Evolutionary conservation across 306 rosid genomes (phyloP), one percentile per base, ranked within the genome.

Genomic region (Gastrolobium villosum): DNA sequence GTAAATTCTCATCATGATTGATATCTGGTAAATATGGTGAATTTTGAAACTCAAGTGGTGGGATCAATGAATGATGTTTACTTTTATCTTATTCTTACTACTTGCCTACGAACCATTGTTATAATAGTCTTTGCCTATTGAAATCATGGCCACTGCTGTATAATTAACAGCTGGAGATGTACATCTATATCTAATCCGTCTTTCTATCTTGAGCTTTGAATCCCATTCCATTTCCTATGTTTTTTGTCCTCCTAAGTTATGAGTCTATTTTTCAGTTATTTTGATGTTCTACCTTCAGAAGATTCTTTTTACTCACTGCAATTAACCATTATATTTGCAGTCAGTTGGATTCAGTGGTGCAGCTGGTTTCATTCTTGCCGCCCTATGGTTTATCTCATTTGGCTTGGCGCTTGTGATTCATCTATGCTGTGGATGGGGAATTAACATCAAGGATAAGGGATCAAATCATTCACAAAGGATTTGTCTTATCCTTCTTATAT

Each of bases 321-420:
- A 48, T 7, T 81, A 20, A 60, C 50, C n/a, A 28, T 67, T 50
- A 30, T 72, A 28, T 72, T 45, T 83, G 85, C 87, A 96, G 99
- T 96, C 99, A 31, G 99, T 96, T 86, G 99, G 94, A 79, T 96
- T 96, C 83, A 96, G 97, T 1, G 99, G 98, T 45, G 90, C 88
- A 0, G 84, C 91, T 64, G 99, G 93, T 77, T 93, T 96, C 65
- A 52, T 93, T 85, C 94, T 96, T 83, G 84, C 99, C 6, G 31
- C 89, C 56, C 57, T 96, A 14, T 96, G 99, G 99, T 90, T 96
- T 75, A 15, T 96, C 80, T 84, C 90, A 35, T 96, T 96, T 79
- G 99, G 98, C 53, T 53, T 87, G 80, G 90, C 94, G 34, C 94
- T 96, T 70, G 60, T 61, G 62, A 71, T 91, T 74, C 93, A 93